Evolutionary conservation across 352 stramenopile species (phyloP).

Genomic region (Albugo candida): DNA sequence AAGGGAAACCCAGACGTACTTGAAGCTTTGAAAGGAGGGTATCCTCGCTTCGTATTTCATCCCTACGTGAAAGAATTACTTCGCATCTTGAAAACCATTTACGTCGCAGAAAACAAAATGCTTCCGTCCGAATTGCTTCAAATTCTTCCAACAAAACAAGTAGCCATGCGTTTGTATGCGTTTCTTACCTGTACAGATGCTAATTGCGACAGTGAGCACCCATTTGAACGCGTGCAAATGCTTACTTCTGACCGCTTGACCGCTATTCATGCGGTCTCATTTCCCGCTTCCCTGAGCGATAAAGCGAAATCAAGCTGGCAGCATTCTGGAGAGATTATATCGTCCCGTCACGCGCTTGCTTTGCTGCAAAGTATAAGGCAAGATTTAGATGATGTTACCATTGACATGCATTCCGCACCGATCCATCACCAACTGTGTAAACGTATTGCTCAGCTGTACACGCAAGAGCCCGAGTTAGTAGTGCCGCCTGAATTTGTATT

Average conservation of each 20-base stretch:
- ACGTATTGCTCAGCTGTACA: slow-evolving; percentile 33
- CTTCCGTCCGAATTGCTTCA: neutral
- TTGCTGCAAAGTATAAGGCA: slow-evolving; percentile 24
- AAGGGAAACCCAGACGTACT: slow-evolving; percentile 51
- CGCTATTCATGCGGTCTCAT: slow-evolving; percentile 41
- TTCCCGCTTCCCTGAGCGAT: slow-evolving; percentile 20
- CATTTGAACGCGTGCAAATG: slow-evolving; percentile 10
- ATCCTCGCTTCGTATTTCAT: slow-evolving; percentile 87
- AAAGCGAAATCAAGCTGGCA: slow-evolving; percentile 83
- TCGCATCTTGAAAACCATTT: slow-evolving; percentile 12
- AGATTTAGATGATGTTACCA: neutral
- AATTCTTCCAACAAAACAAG: neutral
- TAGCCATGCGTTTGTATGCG: slow-evolving; percentile 7
- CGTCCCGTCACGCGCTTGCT: slow-evolving; percentile 57
- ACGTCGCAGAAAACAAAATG: slow-evolving; percentile 1
- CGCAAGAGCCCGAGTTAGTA: slow-evolving; percentile 1
- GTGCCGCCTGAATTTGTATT: slow-evolving; percentile 16
- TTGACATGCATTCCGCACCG: slow-evolving; percentile 7
- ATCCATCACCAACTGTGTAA: slow-evolving; percentile 22
- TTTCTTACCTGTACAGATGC: slow-evolving; percentile 7
- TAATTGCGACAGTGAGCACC: slow-evolving; percentile 38
- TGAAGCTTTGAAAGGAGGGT: slow-evolving; percentile 64
- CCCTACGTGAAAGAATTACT: slow-evolving; percentile 57
- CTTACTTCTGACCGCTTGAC: slow-evolving; percentile 17
- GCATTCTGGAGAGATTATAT: slow-evolving; percentile 85